These are phyloP conservation scores for Lactifluus piperatus DNA, from an alignment of 768 basidiomycete genomes.

Conservation along the genomic window DNA sequence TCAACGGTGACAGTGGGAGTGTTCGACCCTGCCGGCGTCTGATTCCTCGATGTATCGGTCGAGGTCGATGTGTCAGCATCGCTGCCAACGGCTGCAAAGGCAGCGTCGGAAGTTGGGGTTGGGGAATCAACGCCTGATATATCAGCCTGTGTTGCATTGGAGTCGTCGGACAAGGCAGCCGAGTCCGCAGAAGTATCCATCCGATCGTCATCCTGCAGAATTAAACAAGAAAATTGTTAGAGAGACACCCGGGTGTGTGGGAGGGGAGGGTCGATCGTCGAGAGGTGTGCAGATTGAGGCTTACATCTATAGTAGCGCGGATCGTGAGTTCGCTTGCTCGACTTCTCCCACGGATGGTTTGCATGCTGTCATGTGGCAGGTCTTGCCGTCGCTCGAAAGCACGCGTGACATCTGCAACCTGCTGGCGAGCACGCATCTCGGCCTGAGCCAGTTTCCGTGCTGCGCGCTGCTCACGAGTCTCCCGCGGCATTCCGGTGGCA, in stretches of 20 bases:
- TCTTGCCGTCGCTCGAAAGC: conserved; percentile 44
- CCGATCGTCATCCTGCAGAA: conserved; percentile 23
- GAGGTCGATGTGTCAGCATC: conserved; percentile 58
- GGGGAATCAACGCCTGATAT: conserved; percentile 16
- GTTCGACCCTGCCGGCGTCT: conserved; percentile 49
- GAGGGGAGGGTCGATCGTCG: background rate
- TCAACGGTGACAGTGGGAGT: conserved; percentile 56
- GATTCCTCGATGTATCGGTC: conserved; percentile 49
- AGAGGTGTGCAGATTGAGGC: background rate
- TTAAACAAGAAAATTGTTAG: background rate
- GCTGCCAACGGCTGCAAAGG: conserved; percentile 32
- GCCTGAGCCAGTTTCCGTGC: conserved; percentile 48
- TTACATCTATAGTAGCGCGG: conserved; percentile 8
- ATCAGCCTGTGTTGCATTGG: conserved; percentile 13
- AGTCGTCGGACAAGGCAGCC: conserved; percentile 14
- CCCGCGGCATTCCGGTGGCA: conserved; percentile 64
- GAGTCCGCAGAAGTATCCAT: conserved; percentile 19
- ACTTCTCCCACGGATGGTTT: conserved; percentile 13
- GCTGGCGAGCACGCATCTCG: conserved; percentile 52
- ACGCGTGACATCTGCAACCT: conserved; percentile 47
- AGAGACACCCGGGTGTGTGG: too few relatives aligned
- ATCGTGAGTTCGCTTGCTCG: conserved; percentile 4
- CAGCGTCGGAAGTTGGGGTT: conserved; percentile 15
- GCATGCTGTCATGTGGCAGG: conserved; percentile 8
- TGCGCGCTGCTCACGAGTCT: conserved; percentile 65